Base-by-base conservation (phyloP, 164 flowering plant genomes). In the Liriodendron chinense region DNA sequence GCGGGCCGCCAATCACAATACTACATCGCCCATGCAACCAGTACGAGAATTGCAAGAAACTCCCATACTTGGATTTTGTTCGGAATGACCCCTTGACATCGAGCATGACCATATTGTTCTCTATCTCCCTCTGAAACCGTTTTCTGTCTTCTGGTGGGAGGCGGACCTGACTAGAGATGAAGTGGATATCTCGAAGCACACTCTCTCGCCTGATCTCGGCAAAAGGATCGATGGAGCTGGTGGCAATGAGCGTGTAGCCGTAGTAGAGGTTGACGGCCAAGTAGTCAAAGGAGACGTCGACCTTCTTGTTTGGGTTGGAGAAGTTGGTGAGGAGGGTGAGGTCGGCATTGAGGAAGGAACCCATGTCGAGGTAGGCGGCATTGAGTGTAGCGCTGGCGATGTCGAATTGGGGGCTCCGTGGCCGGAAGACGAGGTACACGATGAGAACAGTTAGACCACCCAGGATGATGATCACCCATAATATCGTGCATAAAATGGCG, bases 311-410 rank as follows among this genome's bases (percentile, higher is more conserved):
- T 9, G 93, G 91, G 68, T 93, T 93, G 18, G 90, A 89, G 87
- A 91, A 88, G 82, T 91, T 93, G 22, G 84, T 87, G 0, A 91
- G 87, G 43, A 92, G 4, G 2, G 87, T 82, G 12, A 92, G 26
- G 49, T 93, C 94, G 0, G 91, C 91, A 74, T 93, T 93, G 25
- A 91, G 89, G 50, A 89, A 84, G 70, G 83, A 81, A 9, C 90
- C 94, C 81, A 83, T 79, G 86, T 93, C 98, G 1, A 90, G 82
- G 77, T 93, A 89, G 24, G 94, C 96, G 0, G 93, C 90, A 48
- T 93, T 93, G 16, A 93, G 82, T 34, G 86, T 85, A 48, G 82
- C 94, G 13, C 69, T 62, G 0, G 92, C 57, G 47, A 93, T 70
- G 71, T 91, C 91, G 63, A 90, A 90, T 24, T 72, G 79, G 0